A percentile compares a stretch with the other conserved stretches of the same genome.
phyloP scores from a whole-genome alignment of 805 yeast species.

The Metschnikowia henanensis region DNA sequence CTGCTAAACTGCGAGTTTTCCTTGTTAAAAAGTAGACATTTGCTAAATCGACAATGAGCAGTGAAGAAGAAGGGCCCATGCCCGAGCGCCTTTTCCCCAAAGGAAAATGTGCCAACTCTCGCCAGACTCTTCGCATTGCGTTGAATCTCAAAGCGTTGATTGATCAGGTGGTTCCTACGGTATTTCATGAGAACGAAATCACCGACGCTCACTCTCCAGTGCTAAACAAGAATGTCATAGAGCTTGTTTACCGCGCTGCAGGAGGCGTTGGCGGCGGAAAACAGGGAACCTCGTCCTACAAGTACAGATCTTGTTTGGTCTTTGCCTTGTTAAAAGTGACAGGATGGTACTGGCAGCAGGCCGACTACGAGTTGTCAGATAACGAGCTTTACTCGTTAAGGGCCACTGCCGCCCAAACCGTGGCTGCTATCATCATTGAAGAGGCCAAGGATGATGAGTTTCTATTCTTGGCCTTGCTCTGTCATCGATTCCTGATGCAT shows the following conservation, averaged over 20 bases:
- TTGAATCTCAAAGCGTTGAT: conserved; percentile 70
- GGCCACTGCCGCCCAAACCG: conserved; percentile 67
- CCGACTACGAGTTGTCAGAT: conserved; percentile 62
- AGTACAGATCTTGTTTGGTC: conserved; percentile 66
- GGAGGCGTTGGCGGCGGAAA: conserved; percentile 72
- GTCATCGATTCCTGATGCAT: conserved; percentile 70
- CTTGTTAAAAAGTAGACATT: no score
- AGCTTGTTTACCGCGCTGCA: conserved; percentile 68
- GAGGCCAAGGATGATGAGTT: conserved; percentile 55
- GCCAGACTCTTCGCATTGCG: conserved; percentile 69
- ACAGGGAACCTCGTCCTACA: conserved; percentile 51
- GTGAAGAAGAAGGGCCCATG: conserved; percentile 2
- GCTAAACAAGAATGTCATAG: conserved; percentile 56
- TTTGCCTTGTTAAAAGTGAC: conserved; percentile 76
- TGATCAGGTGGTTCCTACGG: conserved; percentile 69
- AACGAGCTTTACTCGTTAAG: conserved; percentile 60
- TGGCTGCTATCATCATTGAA: conserved; percentile 73
- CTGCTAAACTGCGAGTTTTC: no score
- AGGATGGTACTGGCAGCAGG: conserved; percentile 70
- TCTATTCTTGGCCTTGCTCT: conserved; percentile 71
- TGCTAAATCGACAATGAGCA: neutral
- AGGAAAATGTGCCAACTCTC: conserved; percentile 52
- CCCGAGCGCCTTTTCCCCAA: conserved; percentile 6
- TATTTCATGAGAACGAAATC: conserved; percentile 51
- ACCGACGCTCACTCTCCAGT: conserved; percentile 58